Evolutionary conservation across 208 protist species (phyloP).

Genomic region (Novymonas esmeraldas): DNA sequence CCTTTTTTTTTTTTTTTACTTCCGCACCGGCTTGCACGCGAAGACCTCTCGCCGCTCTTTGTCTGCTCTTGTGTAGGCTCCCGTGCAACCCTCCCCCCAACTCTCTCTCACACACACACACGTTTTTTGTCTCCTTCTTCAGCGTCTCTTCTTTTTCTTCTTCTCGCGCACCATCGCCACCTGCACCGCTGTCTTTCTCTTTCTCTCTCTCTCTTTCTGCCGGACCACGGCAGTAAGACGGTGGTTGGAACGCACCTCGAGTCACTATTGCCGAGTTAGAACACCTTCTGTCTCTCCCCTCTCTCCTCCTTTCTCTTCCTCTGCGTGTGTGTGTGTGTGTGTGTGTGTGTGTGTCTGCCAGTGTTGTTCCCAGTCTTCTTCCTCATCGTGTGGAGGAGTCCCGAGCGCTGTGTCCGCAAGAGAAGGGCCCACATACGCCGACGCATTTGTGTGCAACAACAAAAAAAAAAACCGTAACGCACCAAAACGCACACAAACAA

Average conservation of each 20-base stretch:
- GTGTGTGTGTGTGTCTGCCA: too few relatives aligned
- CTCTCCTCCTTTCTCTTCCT: too few relatives aligned
- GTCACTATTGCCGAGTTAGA: too few relatives aligned
- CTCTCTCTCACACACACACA: background rate
- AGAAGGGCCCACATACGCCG: background rate
- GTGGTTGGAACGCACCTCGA: too few relatives aligned
- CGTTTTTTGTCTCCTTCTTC: background rate
- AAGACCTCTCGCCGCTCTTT: background rate
- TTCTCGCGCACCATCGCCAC: background rate
- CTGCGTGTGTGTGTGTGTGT: too few relatives aligned
- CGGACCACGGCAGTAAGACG: background rate
- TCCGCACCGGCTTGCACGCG: background rate
- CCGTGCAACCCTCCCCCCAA: background rate
- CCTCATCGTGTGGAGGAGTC: too few relatives aligned
- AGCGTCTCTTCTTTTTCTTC: background rate
- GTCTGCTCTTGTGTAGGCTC: background rate
- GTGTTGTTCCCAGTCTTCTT: too few relatives aligned
- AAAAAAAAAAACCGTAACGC: constrained; percentile 4
- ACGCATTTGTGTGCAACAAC: background rate
- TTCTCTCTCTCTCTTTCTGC: background rate
- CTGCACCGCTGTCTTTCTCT: background rate
- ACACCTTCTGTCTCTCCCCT: too few relatives aligned
- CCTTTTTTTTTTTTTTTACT: background rate
- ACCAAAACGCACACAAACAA: background rate
- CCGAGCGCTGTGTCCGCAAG: background rate